Base-by-base conservation (phyloP, 208 protist genomes). In the Trypanosoma mega region DNA sequence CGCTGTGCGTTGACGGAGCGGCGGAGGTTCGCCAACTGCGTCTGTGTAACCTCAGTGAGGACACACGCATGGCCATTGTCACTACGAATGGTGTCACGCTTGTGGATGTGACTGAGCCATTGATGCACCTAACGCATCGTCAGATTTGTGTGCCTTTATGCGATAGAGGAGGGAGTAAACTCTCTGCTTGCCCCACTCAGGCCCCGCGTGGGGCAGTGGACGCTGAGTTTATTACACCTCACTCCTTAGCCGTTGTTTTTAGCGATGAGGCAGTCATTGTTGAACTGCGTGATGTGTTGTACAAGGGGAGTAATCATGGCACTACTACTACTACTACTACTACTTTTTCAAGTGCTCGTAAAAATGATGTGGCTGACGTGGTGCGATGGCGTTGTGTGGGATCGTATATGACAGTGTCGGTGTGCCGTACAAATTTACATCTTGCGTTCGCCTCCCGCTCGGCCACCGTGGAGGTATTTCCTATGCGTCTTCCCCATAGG, bases 361-460 rank as follows among this genome's bases (percentile, higher is more conserved):
- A n/a, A n/a, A n/a, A n/a, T n/a, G n/a, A n/a, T n/a, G n/a, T n/a
- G 21, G 31, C 53, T 30, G 77, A 79, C 39, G 36, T 49, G 20
- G 62, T 90, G 0, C 71, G 85, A 47, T 93, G 87, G 87, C 77
- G 81, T 26, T 73, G 58, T 11, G 76, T 82, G 44, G 81, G 78
- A 2, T 75, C 66, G 27, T 93, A 93, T 66, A 71, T 67, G 26
- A 61, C 33, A 55, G 55, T 91, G n/a, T 64, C 83, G 6, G 83
- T 91, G 16, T 90, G 81, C 52, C 80, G 67, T 20, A 65, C 75
- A 37, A 85, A 81, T 24, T 69, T 76, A 37, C 80, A 87, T 56
- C 64, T 91, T 39, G 82, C 87, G 30, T 75, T 93, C 41, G 59
- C 77, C 0, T 41, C 80, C 11, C 68, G 71, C 3, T 70, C 77